A percentile compares a stretch with the other conserved stretches of the same genome.
phyloP scores from a whole-genome alignment of 345 rosid species.

The Salix arbutifolia region DNA sequence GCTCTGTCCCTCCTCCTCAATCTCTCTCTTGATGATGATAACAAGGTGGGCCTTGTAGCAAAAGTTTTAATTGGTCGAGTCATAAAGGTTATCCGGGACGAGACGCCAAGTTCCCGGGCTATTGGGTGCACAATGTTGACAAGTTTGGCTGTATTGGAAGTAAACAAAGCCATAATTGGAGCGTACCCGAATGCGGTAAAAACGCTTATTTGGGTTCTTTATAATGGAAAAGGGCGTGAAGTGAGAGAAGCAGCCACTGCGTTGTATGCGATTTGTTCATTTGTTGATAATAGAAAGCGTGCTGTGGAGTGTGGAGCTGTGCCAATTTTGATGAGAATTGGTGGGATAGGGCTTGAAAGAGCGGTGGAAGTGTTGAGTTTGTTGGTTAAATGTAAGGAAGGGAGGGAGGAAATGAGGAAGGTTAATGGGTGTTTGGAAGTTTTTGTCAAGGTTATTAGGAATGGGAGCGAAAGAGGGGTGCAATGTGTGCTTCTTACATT shows the following conservation, averaged over 20 bases:
- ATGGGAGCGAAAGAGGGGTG: conserved; percentile 62
- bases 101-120: conserved; percentile 67
- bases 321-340: conserved; percentile 48
- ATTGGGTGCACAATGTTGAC: conserved; percentile 79
- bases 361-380: conserved; percentile 82
- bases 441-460: conserved; percentile 52
- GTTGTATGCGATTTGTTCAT: conserved; percentile 71
- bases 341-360: conserved; percentile 69
- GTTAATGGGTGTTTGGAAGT: conserved; percentile 50
- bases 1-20: conserved; percentile 78
- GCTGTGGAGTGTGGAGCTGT: conserved; percentile 73
- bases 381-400: conserved; percentile 81
- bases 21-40: conserved; percentile 85
- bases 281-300: conserved; percentile 65
- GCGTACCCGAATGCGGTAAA: conserved; percentile 66
- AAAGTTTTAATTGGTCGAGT: conserved; percentile 73
- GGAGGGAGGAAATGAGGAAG: conserved; percentile 69
- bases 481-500: conserved; percentile 69
- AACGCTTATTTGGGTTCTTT: conserved; percentile 51
- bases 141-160: conserved; percentile 91
- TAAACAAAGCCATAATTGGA: conserved; percentile 89
- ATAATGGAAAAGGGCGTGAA: conserved; percentile 60
- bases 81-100: conserved; percentile 46
- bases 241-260: conserved; percentile 89
- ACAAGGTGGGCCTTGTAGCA: conserved; percentile 89